Percentiles rank a stretch among this genome's conserved stretches.
phyloP scores from a whole-genome alignment of 2,329 filamentous ascomycete species.

The Monosporascus sp. region DNA sequence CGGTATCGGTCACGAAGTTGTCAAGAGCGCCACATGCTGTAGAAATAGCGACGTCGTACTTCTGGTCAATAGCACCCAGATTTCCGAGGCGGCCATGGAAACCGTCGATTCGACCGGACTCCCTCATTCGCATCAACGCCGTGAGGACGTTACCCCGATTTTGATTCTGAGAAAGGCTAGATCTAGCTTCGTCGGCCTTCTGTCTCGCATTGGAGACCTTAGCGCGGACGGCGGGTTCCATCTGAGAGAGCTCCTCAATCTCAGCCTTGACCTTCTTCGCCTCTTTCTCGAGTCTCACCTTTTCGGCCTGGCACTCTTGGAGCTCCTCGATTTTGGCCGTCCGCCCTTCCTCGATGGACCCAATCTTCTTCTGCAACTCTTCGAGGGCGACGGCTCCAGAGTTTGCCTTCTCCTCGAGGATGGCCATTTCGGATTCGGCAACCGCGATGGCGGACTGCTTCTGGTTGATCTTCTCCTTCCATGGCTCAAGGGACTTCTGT shows the following conservation, averaged over 20 bases:
- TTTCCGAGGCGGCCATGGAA: slow-evolving; percentile 96
- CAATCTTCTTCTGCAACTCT: slow-evolving; percentile 76
- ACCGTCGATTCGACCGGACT: slow-evolving; percentile 93
- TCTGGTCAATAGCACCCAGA: slow-evolving; percentile 84
- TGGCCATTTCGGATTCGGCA: slow-evolving; percentile 88
- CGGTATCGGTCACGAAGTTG: slow-evolving; percentile 94
- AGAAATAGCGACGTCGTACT: slow-evolving; percentile 96
- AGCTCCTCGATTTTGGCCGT: slow-evolving; percentile 67
- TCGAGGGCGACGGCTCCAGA: slow-evolving; percentile 78
- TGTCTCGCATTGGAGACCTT: slow-evolving; percentile 87
- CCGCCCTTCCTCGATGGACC: slow-evolving; percentile 64
- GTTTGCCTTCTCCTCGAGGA: slow-evolving; percentile 83
- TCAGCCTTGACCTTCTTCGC: slow-evolving; percentile 66
- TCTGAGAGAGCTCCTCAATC: slow-evolving; percentile 63
- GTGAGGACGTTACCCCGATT: slow-evolving; percentile 89
- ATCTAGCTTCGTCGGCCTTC: slow-evolving; percentile 92
- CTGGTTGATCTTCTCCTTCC: slow-evolving; percentile 95
- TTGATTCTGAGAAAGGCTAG: slow-evolving; percentile 82
- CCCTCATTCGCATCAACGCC: slow-evolving; percentile 88
- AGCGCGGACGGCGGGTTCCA: slow-evolving; percentile 76
- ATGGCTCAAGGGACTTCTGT: slow-evolving; percentile 91
- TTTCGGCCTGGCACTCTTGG: slow-evolving; percentile 68
- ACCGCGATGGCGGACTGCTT: slow-evolving; percentile 93
- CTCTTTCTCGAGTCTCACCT: slow-evolving; percentile 68
- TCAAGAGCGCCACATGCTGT: slow-evolving; percentile 88